Evolutionary conservation across 1,139 yeast genomes (phyloP).

Genomic region (Zygoascus hellenicus): DNA sequence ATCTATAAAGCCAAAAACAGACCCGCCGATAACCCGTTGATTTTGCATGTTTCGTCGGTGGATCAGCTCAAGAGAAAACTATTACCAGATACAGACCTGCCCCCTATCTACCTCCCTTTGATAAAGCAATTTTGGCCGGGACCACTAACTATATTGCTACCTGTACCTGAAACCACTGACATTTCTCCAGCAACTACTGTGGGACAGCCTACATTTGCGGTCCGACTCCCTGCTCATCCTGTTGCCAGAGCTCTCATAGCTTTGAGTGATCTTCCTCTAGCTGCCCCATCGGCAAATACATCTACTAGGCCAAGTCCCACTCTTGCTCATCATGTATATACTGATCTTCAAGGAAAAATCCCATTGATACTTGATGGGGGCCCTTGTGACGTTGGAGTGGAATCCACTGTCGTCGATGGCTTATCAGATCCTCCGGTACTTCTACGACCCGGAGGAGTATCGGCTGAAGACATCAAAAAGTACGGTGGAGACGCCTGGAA

Average conservation of each 20-base stretch:
- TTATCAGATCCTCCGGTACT: slow-evolving; percentile 77
- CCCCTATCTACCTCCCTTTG: slow-evolving; percentile 57
- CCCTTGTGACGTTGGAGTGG: slow-evolving; percentile 82
- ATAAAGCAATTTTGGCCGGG: slow-evolving; percentile 88
- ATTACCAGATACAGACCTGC: slow-evolving; percentile 49
- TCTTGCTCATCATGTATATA: slow-evolving; percentile 72
- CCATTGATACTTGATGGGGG: slow-evolving; percentile 92
- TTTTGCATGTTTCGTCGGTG: slow-evolving; percentile 77
- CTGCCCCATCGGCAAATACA: slow-evolving; percentile 97
- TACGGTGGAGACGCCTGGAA: slow-evolving; percentile 66
- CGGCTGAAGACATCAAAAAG: slow-evolving; percentile 62
- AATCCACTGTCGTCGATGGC: slow-evolving; percentile 92
- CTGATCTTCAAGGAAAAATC: slow-evolving; percentile 73
- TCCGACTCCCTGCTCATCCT: slow-evolving; percentile 79
- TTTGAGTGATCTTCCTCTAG: slow-evolving; percentile 80
- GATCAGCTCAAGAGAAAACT: slow-evolving; percentile 62
- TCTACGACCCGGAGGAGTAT: slow-evolving; percentile 89
- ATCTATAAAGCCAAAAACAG: slow-evolving; percentile 86
- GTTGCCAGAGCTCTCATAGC: slow-evolving; percentile 88
- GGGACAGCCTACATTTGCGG: slow-evolving; percentile 84
- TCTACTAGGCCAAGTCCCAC: slow-evolving; percentile 96
- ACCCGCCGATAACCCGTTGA: slow-evolving; percentile 92
- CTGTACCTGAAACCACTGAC: slow-evolving; percentile 46
- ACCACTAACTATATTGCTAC: slow-evolving; percentile 81
- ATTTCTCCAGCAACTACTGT: slow-evolving; percentile 77